Evolutionary conservation across 352 stramenopile genomes (phyloP), one percentile per base, ranked within the genome.

Genomic region (Chrysophaeum taylorii): DNA sequence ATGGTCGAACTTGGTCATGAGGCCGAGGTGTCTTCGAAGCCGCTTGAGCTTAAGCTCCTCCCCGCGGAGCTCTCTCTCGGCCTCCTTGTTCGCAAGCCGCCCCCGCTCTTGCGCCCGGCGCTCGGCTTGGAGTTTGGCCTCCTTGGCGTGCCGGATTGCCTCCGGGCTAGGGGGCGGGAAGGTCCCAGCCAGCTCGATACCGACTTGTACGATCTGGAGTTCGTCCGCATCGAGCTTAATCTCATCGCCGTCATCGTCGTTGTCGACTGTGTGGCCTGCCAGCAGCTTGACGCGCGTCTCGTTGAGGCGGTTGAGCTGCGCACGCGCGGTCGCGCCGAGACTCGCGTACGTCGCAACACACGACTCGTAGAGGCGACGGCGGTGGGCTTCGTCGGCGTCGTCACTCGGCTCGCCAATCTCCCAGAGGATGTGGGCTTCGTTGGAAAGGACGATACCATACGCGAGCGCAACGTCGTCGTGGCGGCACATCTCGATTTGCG

Each of bases 1-100:
- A 21, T 42, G 33, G 33, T 42, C 35, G 27, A 66, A 66, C 18
- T 2, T 27, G 33, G 57, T 66, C 12, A 66, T 2, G 18, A 66
- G 18, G 57, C 16, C 9, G 33, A 66, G 41, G 2, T 66, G 14
- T 1, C 35, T 9, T 2, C 31, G 57, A 9, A 66, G 15, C 12
- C 31, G 2, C 33, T 2, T 9, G 12, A 66, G 18, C 57, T 66
- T 66, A 7, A 18, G 12, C 52, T 35, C 7, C 25, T 35, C 25
- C 52, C n/a, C n/a, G 27, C 33, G 7, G 7, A 63, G 52, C 7
- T 5, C 4, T 25, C 23, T 9, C 52, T 63, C 14, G 12, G 57
- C 36, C 36, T 66, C 57, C 33, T 66, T 33, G 12, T 66, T 36
- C 25, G n/a, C n/a, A n/a, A n/a, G n/a, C n/a, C n/a, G n/a, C n/a